Evolutionary conservation across 2,329 filamentous ascomycete species (phyloP), one percentile per base, ranked within the genome.

Genomic region (Falciphora oryzae): DNA sequence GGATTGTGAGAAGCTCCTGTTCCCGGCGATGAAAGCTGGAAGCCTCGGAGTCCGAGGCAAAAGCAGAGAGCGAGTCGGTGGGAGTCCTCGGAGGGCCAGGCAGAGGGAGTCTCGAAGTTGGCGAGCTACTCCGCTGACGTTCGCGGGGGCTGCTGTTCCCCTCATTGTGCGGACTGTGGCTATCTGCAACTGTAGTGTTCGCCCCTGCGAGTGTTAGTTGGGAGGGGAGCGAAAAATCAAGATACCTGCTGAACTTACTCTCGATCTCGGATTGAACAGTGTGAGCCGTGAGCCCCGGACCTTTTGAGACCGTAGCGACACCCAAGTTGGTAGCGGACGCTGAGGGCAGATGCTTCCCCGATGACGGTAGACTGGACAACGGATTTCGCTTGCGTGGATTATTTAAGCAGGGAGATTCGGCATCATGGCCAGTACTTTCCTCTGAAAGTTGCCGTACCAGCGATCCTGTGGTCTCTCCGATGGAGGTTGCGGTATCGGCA

Each of bases 21-120:
- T 80, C 78, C 62, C 75, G 74, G 31, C 75, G 74, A 29, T 70
- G 69, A 56, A 77, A 77, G 65, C 75, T 78, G 1, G 73, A 71
- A n/a, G 75, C 75, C 61, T 78, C 75, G 2, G 78, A 77, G 14
- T 53, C 44, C 18, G 58, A 60, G 8, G 68, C 66, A 8, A 69
- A 66, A 1, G 65, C 35, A 11, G 73, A 73, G 14, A 62, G 60
- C 32, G 58, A n/a, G 18, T 28, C 70, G 13, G 62, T 63, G 25
- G 63, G 66, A 32, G 59, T 65, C 50, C 63, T 64, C n/a, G 67
- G 68, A 11, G 63, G 57, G 22, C 59, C 29, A n/a, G 59, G 44
- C 22, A 35, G 57, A 14, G 38, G 27, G 50, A 66, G 63, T 60
- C 62, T 28, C 28, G 38, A 29, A 4, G n/a, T 28, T 4, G 58